Percentiles rank a stretch among this genome's conserved stretches.
These are phyloP conservation scores for Combretum micranthum DNA, from an alignment of 345 rosid species.

Conservation along the genomic window DNA sequence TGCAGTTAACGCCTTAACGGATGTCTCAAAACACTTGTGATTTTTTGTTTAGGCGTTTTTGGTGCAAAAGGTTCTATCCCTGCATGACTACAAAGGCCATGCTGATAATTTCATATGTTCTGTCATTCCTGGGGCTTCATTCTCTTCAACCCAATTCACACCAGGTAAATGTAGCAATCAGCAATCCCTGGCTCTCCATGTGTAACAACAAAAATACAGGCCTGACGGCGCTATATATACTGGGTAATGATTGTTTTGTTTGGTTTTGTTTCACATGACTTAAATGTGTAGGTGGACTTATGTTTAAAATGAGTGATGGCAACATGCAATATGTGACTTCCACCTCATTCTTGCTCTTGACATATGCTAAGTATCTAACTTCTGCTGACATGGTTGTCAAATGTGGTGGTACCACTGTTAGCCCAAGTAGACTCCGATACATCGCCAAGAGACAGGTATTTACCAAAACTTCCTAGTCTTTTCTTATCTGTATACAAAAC, in stretches of 20 bases:
- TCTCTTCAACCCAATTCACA: conserved; percentile 70
- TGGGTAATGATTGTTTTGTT: conserved; percentile 20
- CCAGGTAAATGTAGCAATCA: conserved; percentile 46
- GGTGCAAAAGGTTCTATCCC: conserved; percentile 64
- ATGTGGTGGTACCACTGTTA: conserved; percentile 41
- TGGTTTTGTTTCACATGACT: conserved; percentile 6
- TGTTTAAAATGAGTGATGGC: conserved; percentile 58
- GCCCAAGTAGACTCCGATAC: conserved; percentile 35
- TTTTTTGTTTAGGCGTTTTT: conserved; percentile 47
- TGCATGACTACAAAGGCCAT: conserved; percentile 88
- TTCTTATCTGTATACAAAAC: no score
- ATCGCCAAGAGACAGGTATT: conserved; percentile 49
- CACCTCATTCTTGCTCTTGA: conserved; percentile 49
- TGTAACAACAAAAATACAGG: no score
- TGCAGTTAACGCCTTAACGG: no score
- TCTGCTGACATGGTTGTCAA: conserved; percentile 29
- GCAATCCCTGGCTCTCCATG: no score
- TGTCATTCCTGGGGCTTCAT: conserved; percentile 78
- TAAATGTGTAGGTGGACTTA: conserved; percentile 78
- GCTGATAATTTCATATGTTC: conserved; percentile 97
- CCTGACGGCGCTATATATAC: no score
- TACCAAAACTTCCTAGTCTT: no score
- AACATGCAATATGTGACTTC: conserved; percentile 73
- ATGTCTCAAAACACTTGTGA: no score
- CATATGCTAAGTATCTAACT: conserved; percentile 63